Evolutionary conservation across 306 rosid genomes (phyloP), one percentile per base, ranked within the genome.

Genomic region (Gastrolobium villosum): DNA sequence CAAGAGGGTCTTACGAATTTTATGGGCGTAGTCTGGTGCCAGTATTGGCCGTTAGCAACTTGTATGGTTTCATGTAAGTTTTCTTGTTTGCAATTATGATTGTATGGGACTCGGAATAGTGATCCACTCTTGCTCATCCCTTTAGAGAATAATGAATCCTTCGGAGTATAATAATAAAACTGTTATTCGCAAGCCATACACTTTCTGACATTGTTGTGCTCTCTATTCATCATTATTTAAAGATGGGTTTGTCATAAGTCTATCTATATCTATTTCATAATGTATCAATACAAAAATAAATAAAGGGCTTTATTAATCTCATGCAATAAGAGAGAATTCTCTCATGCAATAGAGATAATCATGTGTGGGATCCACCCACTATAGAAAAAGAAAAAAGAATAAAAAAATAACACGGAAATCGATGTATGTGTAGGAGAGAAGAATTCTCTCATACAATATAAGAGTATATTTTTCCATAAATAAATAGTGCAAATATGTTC

Each of bases 1-100:
- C 66, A 13, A 70, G 63, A 76, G 87, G 70, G 74, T 77, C 75
- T 65, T 6, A 37, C 54, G 63, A 65, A 81, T 65, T 43, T 57
- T 46, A 40, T 44, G 78, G 62, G 49, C 61, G 55, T 49, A 68
- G 50, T 31, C 37, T 53, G 72, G 72, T 78, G 53, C 74, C 63
- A 39, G 63, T 70, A 79, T 63, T 72, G 78, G 72, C 10, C 53
- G 10, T 37, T 75, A 66, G 66, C 75, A 32, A 65, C 55, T 75
- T 74, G 66, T 75, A 49, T 74, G 69, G 65, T 40, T 66, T 54
- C 10, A 46, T 77, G 39, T 34, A 74, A 68, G 62, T 74, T 74
- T 68, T 74, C 70, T 13, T 49, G 75, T 79, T 26, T 69, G 77
- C 48, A 44, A 66, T 59, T 57, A 26, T 20, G 26, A 20, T 20